A percentile compares a stretch with the other conserved stretches of the same genome.
These are phyloP conservation scores for Cryptococcus floricola DNA, from an alignment of 1,284 basidiomycete genomes.

Conservation along the genomic window DNA sequence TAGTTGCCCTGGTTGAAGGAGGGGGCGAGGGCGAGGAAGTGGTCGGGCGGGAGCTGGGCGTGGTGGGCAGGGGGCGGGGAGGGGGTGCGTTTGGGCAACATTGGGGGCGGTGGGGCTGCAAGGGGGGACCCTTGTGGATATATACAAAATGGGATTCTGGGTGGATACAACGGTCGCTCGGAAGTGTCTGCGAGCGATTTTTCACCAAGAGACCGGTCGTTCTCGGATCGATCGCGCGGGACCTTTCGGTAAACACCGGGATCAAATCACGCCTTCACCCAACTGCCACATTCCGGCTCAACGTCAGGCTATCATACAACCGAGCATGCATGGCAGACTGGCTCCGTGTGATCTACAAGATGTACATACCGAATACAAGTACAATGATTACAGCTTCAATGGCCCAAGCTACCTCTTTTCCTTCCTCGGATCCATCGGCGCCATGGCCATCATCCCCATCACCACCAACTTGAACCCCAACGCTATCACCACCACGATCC, in stretches of 20 bases:
- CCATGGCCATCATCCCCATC: constrained; percentile 17
- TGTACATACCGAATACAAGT: no score
- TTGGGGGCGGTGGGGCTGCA: background rate
- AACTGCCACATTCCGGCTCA: no score
- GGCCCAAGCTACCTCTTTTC: background rate
- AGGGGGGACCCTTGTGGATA: no score
- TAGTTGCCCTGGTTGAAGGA: constrained; percentile 32
- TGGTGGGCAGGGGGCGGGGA: constrained; percentile 5
- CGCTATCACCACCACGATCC: constrained; percentile 37
- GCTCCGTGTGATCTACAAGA: no score
- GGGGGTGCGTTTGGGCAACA: constrained; percentile 17
- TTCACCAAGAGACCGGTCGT: background rate
- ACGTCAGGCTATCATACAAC: no score
- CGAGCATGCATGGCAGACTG: no score
- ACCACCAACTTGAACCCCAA: constrained; percentile 31
- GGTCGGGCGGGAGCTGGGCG: constrained; percentile 52
- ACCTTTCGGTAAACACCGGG: no score
- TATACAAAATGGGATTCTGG: background rate
- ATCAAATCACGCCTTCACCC: no score
- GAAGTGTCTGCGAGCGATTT: background rate
- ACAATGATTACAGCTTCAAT: background rate
- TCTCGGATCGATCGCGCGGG: no score
- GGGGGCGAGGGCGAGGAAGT: constrained; percentile 64
- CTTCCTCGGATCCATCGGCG: constrained; percentile 12
- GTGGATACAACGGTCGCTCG: background rate